Base-by-base conservation (phyloP, 2,329 filamentous ascomycete species). In the Aspergillus uvarum region DNA sequence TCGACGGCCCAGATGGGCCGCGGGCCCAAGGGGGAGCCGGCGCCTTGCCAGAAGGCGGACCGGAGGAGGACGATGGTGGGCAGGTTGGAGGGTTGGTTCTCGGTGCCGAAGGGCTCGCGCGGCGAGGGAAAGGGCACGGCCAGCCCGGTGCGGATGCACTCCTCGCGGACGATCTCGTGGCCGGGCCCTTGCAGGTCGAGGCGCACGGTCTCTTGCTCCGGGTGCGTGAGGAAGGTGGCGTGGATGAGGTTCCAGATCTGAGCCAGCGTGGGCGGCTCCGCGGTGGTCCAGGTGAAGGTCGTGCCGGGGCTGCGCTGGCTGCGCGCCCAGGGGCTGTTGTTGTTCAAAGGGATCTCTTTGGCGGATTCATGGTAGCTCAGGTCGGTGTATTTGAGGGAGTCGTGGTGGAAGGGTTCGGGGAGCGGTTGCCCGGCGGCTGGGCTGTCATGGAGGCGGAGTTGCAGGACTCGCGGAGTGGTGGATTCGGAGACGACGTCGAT, bases 1-100 rank as follows among this genome's bases (percentile, higher is more conserved):
- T 80, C 78, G 2, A 84, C 81, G 6, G 82, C 80, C 87, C 87
- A 89, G 60, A 82, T 81, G 2, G 87, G 82, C 22, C 86, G 86
- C 50, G 86, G 78, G 11, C 88, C 88, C 59, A 89, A 83, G 6
- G 88, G 88, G 1, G 87, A 88, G 19, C 83, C 87, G 31, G 87
- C 87, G 50, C 87, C 87, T 68, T 89, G 87, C 87, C 87, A 90
- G 78, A 90, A 89, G 35, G 86, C 76, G 48, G 79, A 78, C 59
- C 84, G 78, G 2, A 84, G 75, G 50, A 86, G 70, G 26, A 87
- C 64, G 69, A 78, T 63, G 69, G 73, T 48, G 65, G 73, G 6
- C 78, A 47, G 24, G 14, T 65, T 59, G 5, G 65, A 65, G 22
- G 66, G 49, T 21, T 65, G 58, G 50, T 56, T 63, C 5, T 67